Evolutionary conservation across 2,329 filamentous ascomycete genomes (phyloP).

Genomic region (Gaeumannomyces tritici): DNA sequence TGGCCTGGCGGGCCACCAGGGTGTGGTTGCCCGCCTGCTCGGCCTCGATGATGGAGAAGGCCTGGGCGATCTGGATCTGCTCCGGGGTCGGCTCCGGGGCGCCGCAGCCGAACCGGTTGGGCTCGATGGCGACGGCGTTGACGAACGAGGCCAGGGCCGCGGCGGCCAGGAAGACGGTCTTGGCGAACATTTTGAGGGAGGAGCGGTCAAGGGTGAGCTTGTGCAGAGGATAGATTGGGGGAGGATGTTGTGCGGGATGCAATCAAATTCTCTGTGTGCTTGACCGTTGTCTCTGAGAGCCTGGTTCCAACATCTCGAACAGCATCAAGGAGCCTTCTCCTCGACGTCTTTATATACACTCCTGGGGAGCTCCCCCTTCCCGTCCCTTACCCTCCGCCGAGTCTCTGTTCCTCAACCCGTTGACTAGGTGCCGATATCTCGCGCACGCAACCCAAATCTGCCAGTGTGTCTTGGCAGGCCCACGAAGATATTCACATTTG

Average conservation of each 20-base stretch:
- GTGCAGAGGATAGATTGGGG: neutral
- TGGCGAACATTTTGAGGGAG: neutral
- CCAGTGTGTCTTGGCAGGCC: neutral
- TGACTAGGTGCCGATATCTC: neutral
- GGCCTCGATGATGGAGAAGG: constrained; percentile 14
- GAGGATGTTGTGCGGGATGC: neutral
- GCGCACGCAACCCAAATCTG: neutral
- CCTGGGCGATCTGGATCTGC: constrained; percentile 13
- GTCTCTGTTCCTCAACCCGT: neutral
- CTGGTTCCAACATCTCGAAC: neutral
- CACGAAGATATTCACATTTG: neutral
- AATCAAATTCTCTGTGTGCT: neutral
- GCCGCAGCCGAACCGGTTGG: constrained; percentile 11
- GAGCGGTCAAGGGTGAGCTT: neutral
- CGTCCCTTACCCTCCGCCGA: too few relatives aligned
- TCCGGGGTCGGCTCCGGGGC: constrained; percentile 15
- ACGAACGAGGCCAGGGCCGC: neutral
- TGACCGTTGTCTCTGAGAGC: neutral
- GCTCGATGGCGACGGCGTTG: neutral
- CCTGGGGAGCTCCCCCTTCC: too few relatives aligned
- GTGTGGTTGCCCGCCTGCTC: constrained; percentile 5
- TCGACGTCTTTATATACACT: neutral
- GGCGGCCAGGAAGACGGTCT: constrained; percentile 1
- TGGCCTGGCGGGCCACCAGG: neutral
- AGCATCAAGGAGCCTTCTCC: too few relatives aligned